Evolutionary conservation across 75 land plant species (phyloP).

Genomic region (Pinus taeda): DNA sequence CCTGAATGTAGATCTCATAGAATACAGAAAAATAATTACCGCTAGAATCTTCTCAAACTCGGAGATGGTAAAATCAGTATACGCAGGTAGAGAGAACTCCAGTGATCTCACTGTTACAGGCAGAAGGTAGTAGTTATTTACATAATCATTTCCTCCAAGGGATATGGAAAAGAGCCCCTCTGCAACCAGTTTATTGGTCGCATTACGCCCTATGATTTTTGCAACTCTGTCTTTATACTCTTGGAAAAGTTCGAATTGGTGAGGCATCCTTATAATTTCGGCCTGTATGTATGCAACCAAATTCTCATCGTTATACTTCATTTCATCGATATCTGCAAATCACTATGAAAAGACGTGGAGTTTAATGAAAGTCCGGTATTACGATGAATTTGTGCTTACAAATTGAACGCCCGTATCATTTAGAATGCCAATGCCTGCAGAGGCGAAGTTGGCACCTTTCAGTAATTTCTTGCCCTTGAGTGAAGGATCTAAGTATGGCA

Average conservation of each 20-base stretch:
- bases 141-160: conserved; percentile 72
- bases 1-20: too few relatives aligned
- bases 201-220: conserved; percentile 32
- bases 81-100: conserved; percentile 47
- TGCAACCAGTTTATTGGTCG: conserved; percentile 27
- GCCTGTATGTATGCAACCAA: conserved; percentile 17
- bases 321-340: background rate
- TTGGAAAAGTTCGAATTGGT: conserved; percentile 52
- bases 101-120: conserved; percentile 44
- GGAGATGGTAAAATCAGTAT: conserved; percentile 27
- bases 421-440: conserved; percentile 53
- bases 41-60: conserved; percentile 35
- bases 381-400: conserved; percentile 15
- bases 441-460: conserved; percentile 50
- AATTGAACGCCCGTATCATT: conserved; percentile 54
- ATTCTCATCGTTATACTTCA: too few relatives aligned
- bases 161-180: conserved; percentile 35
- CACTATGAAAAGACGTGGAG: too few relatives aligned
- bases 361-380: too few relatives aligned
- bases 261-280: conserved; percentile 44
- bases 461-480: conserved; percentile 15
- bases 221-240: conserved; percentile 37
- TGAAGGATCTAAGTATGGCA: conserved; percentile 26
- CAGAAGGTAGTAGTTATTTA: conserved; percentile 74
- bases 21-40: conserved; percentile 25